These are phyloP conservation scores for Mycena crocata DNA, from an alignment of 768 basidiomycete species.

Conservation along the genomic window DNA sequence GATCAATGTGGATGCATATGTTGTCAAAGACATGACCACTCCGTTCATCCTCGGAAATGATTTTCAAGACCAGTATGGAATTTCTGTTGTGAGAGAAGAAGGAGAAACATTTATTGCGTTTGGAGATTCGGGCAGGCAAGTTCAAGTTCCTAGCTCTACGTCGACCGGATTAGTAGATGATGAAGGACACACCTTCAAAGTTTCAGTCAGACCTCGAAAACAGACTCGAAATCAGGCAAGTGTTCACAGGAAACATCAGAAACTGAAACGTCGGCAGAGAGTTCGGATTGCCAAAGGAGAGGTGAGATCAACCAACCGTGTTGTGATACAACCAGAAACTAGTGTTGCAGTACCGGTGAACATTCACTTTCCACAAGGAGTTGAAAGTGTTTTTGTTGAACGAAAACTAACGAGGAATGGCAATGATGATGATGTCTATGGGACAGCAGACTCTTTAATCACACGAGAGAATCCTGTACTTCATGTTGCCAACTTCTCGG, in stretches of 20 bases:
- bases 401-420: slow-evolving; percentile 10
- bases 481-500: slow-evolving; percentile 24
- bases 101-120: slow-evolving; percentile 27
- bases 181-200: slow-evolving; percentile 5
- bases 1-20: slow-evolving; percentile 44
- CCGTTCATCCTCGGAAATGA: slow-evolving; percentile 48
- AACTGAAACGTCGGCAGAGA: background rate
- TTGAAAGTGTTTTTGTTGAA: slow-evolving; percentile 28
- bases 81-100: slow-evolving; percentile 41
- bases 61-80: slow-evolving; percentile 45
- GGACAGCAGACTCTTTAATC: slow-evolving; percentile 32
- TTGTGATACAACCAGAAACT: slow-evolving; percentile 28
- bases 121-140: slow-evolving; percentile 21
- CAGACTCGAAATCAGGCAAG: background rate
- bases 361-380: background rate
- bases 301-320: slow-evolving; percentile 9
- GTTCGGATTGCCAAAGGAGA: background rate
- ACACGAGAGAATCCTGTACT: background rate
- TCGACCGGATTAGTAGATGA: background rate
- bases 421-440: slow-evolving; percentile 22
- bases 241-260: slow-evolving; percentile 1
- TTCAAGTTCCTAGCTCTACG: slow-evolving; percentile 9
- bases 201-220: background rate
- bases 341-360: slow-evolving; percentile 23
- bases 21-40: slow-evolving; percentile 44